phyloP scores from a whole-genome alignment of 1,284 basidiomycete species.

The Kwoniella shivajii region DNA sequence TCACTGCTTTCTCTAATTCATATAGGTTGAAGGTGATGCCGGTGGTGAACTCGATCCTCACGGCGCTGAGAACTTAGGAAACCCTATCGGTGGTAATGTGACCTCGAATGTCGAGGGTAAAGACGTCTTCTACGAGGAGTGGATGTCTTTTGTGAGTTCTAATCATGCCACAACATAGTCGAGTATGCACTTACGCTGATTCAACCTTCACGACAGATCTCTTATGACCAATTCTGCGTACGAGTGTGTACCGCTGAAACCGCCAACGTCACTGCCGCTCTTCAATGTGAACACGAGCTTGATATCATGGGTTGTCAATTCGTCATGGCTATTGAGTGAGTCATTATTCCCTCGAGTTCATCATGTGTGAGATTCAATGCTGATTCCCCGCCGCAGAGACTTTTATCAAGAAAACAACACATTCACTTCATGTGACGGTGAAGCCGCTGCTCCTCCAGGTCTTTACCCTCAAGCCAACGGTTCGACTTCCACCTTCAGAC shows the following conservation, averaged over 20 bases:
- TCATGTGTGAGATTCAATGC: neutral
- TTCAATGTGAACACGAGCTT: slow-evolving; percentile 51
- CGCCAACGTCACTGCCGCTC: slow-evolving; percentile 41
- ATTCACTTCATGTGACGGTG: slow-evolving; percentile 55
- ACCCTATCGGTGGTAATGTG: slow-evolving; percentile 60
- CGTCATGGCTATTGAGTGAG: slow-evolving; percentile 53
- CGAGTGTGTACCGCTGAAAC: slow-evolving; percentile 54
- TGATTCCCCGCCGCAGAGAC: slow-evolving; percentile 15
- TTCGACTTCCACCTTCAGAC: slow-evolving; percentile 52
- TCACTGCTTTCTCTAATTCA: neutral
- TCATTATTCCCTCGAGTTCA: neutral
- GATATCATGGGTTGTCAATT: slow-evolving; percentile 54
- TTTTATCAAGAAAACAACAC: slow-evolving; percentile 46
- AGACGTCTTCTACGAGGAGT: slow-evolving; percentile 60
- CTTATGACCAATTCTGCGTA: slow-evolving; percentile 54
- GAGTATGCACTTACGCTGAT: neutral
- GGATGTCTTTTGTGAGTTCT: slow-evolving; percentile 53
- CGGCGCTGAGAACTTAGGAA: slow-evolving; percentile 55
- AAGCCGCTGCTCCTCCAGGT: slow-evolving; percentile 52
- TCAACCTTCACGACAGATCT: slow-evolving; percentile 27
- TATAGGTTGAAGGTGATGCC: slow-evolving; percentile 55
- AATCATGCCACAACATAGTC: neutral
- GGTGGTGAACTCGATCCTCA: slow-evolving; percentile 58
- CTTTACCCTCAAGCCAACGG: slow-evolving; percentile 49
- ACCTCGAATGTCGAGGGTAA: slow-evolving; percentile 56